Evolutionary conservation across 441 rosid genomes (phyloP).

Genomic region (Biscutella auriculata): DNA sequence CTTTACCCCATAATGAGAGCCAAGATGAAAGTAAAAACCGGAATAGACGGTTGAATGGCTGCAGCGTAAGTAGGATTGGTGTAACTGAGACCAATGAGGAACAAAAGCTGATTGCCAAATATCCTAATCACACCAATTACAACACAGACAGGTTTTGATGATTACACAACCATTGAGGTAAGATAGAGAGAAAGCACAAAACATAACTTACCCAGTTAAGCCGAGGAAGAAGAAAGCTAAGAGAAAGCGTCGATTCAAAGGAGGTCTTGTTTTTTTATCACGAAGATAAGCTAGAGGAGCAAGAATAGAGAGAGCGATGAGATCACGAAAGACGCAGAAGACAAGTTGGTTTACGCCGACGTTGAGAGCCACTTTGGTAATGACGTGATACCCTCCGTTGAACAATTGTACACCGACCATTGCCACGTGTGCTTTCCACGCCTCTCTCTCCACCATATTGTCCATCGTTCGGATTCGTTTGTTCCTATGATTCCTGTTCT

Average conservation of each 20-base stretch:
- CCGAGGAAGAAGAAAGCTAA: slow-evolving; percentile 83
- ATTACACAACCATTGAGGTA: not conserved
- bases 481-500: slow-evolving; percentile 15
- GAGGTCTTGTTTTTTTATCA: slow-evolving; percentile 64
- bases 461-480: slow-evolving; percentile 11
- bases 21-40: slow-evolving; percentile 85
- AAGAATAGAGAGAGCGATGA: slow-evolving; percentile 79
- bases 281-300: slow-evolving; percentile 80
- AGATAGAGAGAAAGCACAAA: not conserved
- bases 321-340: slow-evolving; percentile 87
- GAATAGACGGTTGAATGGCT: slow-evolving; percentile 91
- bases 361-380: slow-evolving; percentile 89
- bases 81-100: slow-evolving; percentile 85
- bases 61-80: slow-evolving; percentile 98
- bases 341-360: slow-evolving; percentile 88
- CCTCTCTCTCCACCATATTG: slow-evolving; percentile 31
- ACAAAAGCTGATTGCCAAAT: slow-evolving; percentile 94
- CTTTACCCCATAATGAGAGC: slow-evolving; percentile 85
- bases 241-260: slow-evolving; percentile 53
- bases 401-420: slow-evolving; percentile 72
- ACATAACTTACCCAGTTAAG: slow-evolving; percentile 55
- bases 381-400: slow-evolving; percentile 86
- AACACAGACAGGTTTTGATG: not conserved
- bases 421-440: slow-evolving; percentile 61
- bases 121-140: slow-evolving; percentile 37